Base-by-base conservation (phyloP, 768 basidiomycete species). In the Tricholoma bakamatsutake region DNA sequence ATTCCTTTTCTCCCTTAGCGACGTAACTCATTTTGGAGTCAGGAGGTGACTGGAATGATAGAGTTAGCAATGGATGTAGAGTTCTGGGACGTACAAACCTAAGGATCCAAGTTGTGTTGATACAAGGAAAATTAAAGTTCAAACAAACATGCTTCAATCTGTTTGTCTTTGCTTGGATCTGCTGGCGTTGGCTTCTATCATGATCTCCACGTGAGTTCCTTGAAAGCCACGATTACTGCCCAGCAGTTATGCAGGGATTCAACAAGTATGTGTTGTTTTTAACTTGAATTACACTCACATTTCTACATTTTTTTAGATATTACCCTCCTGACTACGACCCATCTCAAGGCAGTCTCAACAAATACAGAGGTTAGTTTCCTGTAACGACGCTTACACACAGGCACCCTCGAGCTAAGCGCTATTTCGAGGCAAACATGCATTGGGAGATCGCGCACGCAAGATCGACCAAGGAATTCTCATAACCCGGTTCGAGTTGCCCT, bases 1-100 rank as follows among this genome's bases (percentile, higher is more conserved):
- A 94, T 73, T 97, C 94, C 75, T 98, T 94, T 75, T 94, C 93
- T 73, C 88, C 90, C 85, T 93, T 93, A 81, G 92, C 90, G 91
- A 93, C 93, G 89, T 95, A 93, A 90, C 90, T 92, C 92, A 93
- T 93, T 76, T 70, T 88, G 62, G 84, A 87, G 85, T 84, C 80
- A 89, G 86, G 80, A 87, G 87, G 87, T 88, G 88, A 87, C 86
- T 87, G 57, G 18, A 33, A 33, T 40, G 24, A 33, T 35, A 57
- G 42, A 28, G 42, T 63, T 45, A 59, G 61, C 8, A 50, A 42
- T 15, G n/a, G 31, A 21, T 21, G 10, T 40, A 54, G 39, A 57
- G 42, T 17, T 31, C 6, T 13, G 9, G 30, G 30, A 17, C 28
- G 17, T 31, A 67, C 75, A 63, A 59, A 77, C 76, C 77, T 75